These are phyloP conservation scores for Meyerozyma athensensis DNA, from an alignment of 1,139 yeast species.

Conservation along the genomic window DNA sequence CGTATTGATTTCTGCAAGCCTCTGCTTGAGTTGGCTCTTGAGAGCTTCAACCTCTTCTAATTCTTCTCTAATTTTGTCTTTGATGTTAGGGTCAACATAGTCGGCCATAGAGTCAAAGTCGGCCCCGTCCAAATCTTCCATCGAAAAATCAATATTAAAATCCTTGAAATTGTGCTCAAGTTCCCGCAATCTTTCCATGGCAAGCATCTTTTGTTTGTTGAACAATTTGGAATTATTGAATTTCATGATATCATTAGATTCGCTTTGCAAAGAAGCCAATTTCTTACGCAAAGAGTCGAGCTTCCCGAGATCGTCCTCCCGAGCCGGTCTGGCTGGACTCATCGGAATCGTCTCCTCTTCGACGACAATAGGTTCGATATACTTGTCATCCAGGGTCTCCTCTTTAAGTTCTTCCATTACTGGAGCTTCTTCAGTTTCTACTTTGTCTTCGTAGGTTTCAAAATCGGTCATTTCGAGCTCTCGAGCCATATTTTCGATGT, in stretches of 20 bases:
- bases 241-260: slow-evolving; percentile 70
- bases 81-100: slow-evolving; percentile 33
- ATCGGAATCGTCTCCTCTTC: slow-evolving; percentile 15
- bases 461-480: slow-evolving; percentile 85
- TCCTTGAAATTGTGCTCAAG: slow-evolving; percentile 57
- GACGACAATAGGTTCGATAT: too few relatives aligned
- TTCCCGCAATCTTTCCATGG: slow-evolving; percentile 63
- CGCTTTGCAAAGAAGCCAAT: slow-evolving; percentile 58
- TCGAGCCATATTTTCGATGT: slow-evolving; percentile 77
- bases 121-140: slow-evolving; percentile 15
- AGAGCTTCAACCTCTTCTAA: slow-evolving; percentile 44
- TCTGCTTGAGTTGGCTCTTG: slow-evolving; percentile 37
- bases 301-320: slow-evolving; percentile 40
- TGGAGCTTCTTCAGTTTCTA: slow-evolving; percentile 5
- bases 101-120: slow-evolving; percentile 13
- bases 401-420: slow-evolving; percentile 15
- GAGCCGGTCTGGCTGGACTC: slow-evolving; percentile 29
- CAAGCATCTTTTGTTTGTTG: slow-evolving; percentile 54
- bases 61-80: slow-evolving; percentile 36
- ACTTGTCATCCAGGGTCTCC: too few relatives aligned
- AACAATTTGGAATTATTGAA: slow-evolving; percentile 58
- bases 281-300: slow-evolving; percentile 54
- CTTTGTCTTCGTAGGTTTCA: slow-evolving; percentile 33
- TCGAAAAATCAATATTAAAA: slow-evolving; percentile 51
- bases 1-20: slow-evolving; percentile 20